These are phyloP conservation scores for Phytophthora cryptogea DNA, from an alignment of 352 stramenopile genomes.

Conservation along the genomic window DNA sequence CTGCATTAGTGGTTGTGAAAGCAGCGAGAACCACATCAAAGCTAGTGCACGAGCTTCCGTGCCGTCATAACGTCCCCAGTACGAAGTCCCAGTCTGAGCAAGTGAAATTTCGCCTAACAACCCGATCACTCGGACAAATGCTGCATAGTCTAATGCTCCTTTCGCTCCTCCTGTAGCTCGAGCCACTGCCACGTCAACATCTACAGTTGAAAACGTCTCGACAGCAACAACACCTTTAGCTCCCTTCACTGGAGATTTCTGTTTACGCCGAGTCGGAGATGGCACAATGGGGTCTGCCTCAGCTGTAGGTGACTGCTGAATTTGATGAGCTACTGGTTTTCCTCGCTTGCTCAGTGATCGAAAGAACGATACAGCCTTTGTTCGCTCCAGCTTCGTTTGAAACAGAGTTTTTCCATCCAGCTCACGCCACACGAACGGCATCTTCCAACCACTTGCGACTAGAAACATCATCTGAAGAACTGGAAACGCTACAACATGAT, in stretches of 20 bases:
- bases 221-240: constrained; percentile 4
- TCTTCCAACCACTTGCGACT: constrained; percentile 44
- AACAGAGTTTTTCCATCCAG: constrained; percentile 45
- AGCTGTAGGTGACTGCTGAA: neutral
- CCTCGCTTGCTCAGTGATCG: constrained; percentile 41
- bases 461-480: constrained; percentile 57
- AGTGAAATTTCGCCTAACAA: constrained; percentile 42
- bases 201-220: constrained; percentile 48
- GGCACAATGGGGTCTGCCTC: neutral
- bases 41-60: constrained; percentile 45
- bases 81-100: constrained; percentile 21
- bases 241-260: constrained; percentile 22
- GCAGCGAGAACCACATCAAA: constrained; percentile 50
- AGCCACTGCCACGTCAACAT: constrained; percentile 68
- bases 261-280: constrained; percentile 19
- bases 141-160: constrained; percentile 45
- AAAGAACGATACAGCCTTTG: constrained; percentile 57
- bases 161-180: constrained; percentile 54
- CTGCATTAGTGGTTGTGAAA: constrained; percentile 36
- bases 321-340: constrained; percentile 15
- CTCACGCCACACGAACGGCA: constrained; percentile 35
- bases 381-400: constrained; percentile 51
- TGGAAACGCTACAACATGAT: constrained; percentile 31
- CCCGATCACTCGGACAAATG: constrained; percentile 44
- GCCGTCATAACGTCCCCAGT: constrained; percentile 54